These are phyloP conservation scores for Blastobotrys mokoenaii DNA, from an alignment of 805 yeast genomes.

Conservation along the genomic window DNA sequence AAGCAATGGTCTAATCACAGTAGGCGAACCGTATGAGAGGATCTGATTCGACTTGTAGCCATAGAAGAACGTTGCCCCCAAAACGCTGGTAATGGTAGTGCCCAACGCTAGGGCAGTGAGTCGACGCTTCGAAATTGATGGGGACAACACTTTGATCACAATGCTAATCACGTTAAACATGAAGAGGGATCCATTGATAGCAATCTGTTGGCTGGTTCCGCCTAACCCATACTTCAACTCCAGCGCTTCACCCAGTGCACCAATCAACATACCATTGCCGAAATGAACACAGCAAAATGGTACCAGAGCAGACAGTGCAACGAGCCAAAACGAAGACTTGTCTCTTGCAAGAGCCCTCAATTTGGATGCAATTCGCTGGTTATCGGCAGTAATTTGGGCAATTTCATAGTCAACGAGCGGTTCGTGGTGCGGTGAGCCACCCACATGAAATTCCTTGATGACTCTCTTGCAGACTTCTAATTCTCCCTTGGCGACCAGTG, in stretches of 20 bases:
- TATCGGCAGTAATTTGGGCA: neutral
- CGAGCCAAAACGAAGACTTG: neutral
- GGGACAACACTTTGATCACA: neutral
- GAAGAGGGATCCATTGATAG: neutral
- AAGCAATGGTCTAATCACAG: neutral
- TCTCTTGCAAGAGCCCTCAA: neutral
- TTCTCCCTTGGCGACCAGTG: neutral
- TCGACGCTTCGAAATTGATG: neutral
- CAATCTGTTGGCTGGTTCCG: neutral
- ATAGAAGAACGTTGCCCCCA: neutral
- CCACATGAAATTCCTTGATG: neutral
- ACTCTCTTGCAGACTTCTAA: neutral
- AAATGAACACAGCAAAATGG: slow-evolving; percentile 2
- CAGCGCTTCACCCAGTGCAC: neutral
- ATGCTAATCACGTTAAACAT: neutral
- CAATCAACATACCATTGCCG: neutral
- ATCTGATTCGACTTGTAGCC: neutral
- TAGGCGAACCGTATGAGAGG: neutral
- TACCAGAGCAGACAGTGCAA: neutral
- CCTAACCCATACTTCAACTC: neutral
- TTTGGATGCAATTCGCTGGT: neutral
- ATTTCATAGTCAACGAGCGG: neutral
- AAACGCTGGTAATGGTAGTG: neutral
- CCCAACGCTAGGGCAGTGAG: neutral
- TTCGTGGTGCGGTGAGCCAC: neutral